Evolutionary conservation across 2,329 filamentous ascomycete genomes (phyloP), one percentile per base, ranked within the genome.

Genomic region (Colletotrichum karsti): DNA sequence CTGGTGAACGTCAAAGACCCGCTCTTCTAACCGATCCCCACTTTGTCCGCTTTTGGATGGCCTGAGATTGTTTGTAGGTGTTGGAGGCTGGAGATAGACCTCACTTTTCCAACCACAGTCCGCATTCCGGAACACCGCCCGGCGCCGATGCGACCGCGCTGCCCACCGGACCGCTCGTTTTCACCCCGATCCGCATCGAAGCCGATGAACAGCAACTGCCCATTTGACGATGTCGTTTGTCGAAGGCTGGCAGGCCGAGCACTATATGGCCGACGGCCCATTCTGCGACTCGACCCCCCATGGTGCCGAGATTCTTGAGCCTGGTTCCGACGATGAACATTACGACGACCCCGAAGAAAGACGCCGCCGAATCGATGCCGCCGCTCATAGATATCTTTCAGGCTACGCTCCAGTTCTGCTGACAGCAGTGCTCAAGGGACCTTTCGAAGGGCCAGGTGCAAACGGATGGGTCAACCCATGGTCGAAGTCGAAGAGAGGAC

Each of bases 391-490:
- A 35, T 93, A 87, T 72, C 78, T 92, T 39, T 78, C 82, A 7
- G 91, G 91, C 0, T 79, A 83, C 30, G 74, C 83, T 2, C 84
- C 91, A 0, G 73, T 86, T 24, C 81, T 94, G 3, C 75, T 90
- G 3, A 91, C 91, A 12, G 87, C 91, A 7, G 77, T 80, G 6
- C 80, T 93, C 3, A 84, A 80, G 67, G 91, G 91, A 0, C 91
- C 91, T 0, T 91, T 93, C 70, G 82, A 85, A 48, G 65, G 65
- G 12, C 60, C 65, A 30, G 53, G 59, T 10, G 60, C 65, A 33
- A 76, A 73, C 61, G 84, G 84, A 22, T 89, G 86, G 86, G 72
- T 75, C 33, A 87, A 88, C 69, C 87, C 87, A 13, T 88, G 87
- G n/a, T n/a, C n/a, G 87, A 73, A 77, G 44, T 80, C 81, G 9